Base-by-base conservation (phyloP, 2,329 filamentous ascomycete genomes). In the Aspergillus latus region DNA sequence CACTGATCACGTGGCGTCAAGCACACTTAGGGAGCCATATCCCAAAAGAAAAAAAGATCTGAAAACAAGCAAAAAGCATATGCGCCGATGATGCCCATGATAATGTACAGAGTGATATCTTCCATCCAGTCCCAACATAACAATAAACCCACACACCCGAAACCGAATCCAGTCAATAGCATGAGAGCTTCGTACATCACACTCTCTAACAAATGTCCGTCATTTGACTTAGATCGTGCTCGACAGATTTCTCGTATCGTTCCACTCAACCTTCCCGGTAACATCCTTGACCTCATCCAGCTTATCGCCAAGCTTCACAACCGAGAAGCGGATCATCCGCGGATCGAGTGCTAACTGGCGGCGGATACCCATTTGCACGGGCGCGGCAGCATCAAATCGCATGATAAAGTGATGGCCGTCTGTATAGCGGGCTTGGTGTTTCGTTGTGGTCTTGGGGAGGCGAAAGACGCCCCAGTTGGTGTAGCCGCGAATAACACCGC, bases 381-480 rank as follows among this genome's bases (percentile, higher is more conserved):
- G 74, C 6, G 86, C 84, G 58, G 87, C 88, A 55, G 88, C 79
- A 74, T 99, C 94, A 81, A 96, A 99, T 66, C 94, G 90, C 89
- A 99, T 90, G 70, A 96, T 89, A 76, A 99, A 99, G 82, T 99
- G 96, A 80, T 97, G 92, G 54, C 94, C 94, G 65, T 86, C 84
- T 62, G 84, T 84, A 82, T 97, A 88, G 64, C 86, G 86, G 66
- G 88, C 86, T 77, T 97, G 92, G 75, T 95, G 88, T 71, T 88
- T 88, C 60, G 86, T 87, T 57, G 87, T 82, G 60, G 90, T 85
- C 64, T 87, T 88, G 47, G 94, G 93, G 15, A 99, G 88, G 47
- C 88, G 82, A 78, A 94, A 97, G 65, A 89, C 84, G 71, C 94
- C 94, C 94, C 94, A 99, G 82, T 99, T 99, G 65, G 88, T 88